phyloP scores from a whole-genome alignment of 768 basidiomycete genomes.

The Russula brevipes region DNA sequence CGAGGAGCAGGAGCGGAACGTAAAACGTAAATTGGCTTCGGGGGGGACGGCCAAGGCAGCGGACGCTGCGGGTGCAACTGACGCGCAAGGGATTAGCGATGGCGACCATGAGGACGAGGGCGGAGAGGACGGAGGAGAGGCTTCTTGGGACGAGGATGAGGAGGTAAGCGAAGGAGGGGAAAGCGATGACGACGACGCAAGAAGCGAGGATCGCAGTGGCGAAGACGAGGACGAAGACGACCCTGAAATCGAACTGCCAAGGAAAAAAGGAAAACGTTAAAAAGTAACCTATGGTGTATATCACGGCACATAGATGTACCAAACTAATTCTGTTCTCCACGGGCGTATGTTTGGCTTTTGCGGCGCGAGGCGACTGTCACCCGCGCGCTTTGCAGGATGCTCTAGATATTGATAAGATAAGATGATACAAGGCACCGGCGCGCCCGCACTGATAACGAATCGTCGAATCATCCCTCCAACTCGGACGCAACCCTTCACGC shows the following conservation, averaged over 20 bases:
- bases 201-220: constrained; percentile 38
- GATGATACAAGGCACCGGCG: no score
- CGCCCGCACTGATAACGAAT: no score
- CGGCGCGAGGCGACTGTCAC: not conserved
- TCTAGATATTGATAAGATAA: no score
- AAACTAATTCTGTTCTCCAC: not conserved
- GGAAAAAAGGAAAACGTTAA: constrained; percentile 53
- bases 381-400: no score
- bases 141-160: constrained; percentile 54
- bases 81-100: constrained; percentile 28
- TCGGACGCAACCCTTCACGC: no score
- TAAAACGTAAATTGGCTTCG: constrained; percentile 68
- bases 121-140: constrained; percentile 33
- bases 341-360: not conserved
- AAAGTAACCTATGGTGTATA: constrained; percentile 40
- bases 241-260: constrained; percentile 37
- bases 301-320: not conserved
- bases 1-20: constrained; percentile 89
- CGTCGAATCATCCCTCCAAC: no score
- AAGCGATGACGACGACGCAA: constrained; percentile 37
- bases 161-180: constrained; percentile 56
- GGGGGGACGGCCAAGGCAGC: constrained; percentile 33
- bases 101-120: constrained; percentile 32
- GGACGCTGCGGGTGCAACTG: constrained; percentile 11
- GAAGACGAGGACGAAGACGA: constrained; percentile 45